phyloP scores from a whole-genome alignment of 768 basidiomycete genomes.

The Favolaschia claudopus region DNA sequence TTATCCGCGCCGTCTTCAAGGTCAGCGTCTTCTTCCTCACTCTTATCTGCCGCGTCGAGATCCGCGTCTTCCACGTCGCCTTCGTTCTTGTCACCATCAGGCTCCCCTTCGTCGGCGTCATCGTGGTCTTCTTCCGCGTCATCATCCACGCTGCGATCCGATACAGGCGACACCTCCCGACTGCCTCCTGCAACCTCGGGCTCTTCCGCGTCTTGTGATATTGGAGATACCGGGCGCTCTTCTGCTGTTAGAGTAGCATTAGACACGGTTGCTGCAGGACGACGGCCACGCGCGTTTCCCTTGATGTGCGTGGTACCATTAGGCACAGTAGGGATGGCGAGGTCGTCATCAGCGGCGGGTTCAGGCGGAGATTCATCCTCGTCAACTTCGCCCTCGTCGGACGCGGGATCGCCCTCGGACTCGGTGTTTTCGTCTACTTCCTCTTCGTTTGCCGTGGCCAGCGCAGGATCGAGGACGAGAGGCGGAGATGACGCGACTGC shows the following conservation, averaged over 20 bases:
- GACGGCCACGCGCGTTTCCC: too few relatives aligned
- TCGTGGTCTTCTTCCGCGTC: constrained; percentile 37
- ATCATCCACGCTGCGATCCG: constrained; percentile 34
- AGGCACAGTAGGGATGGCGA: too few relatives aligned
- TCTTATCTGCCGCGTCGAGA: constrained; percentile 30
- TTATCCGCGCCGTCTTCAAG: constrained; percentile 35
- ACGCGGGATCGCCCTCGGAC: constrained; percentile 29
- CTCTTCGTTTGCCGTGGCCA: constrained; percentile 23
- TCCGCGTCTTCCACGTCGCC: constrained; percentile 38
- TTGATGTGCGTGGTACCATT: too few relatives aligned
- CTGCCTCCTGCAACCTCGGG: constrained; percentile 17
- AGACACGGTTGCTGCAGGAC: too few relatives aligned
- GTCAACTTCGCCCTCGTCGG: constrained; percentile 37
- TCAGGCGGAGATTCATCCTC: too few relatives aligned
- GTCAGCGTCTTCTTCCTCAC: constrained; percentile 27
- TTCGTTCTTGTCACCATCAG: constrained; percentile 30
- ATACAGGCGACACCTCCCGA: constrained; percentile 24
- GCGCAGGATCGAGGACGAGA: constrained; percentile 3
- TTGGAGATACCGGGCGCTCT: constrained; percentile 21
- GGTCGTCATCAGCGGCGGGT: constrained; percentile 35
- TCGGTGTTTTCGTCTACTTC: constrained; percentile 40
- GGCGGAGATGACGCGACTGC: constrained; percentile 20
- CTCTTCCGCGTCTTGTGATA: constrained; percentile 28
- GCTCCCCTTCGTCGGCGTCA: constrained; percentile 26
- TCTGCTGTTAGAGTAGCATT: not conserved